Conservation (phyloP, 148 eudicot species). For the Suaeda aralocaspica region DNA sequence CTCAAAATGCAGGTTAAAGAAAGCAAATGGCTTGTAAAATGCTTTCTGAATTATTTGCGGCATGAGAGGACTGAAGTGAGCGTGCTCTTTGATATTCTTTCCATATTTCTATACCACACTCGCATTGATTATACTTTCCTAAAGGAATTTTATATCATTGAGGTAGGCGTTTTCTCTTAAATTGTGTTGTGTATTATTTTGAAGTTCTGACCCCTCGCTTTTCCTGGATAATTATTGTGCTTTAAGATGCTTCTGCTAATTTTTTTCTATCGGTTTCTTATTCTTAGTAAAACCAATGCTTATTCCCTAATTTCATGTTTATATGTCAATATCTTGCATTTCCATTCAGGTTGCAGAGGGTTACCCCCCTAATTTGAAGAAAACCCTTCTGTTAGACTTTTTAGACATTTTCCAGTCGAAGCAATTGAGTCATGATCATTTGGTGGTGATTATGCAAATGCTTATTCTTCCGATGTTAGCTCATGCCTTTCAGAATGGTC, state of each 20-base stretch:
- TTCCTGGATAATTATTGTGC: background rate
- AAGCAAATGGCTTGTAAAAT: conserved; percentile 99
- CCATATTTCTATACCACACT: conserved; percentile 76
- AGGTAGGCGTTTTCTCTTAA: conserved; percentile 44
- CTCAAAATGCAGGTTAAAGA: conserved; percentile 77
- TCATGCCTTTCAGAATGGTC: conserved; percentile 93
- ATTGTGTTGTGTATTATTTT: background rate
- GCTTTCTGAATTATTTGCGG: conserved; percentile 90
- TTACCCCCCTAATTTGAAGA: conserved; percentile 82
- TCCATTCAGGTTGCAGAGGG: conserved; percentile 85
- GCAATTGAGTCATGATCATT: conserved; percentile 78
- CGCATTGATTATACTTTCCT: conserved; percentile 93
- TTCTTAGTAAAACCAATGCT: background rate
- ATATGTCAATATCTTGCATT: background rate
- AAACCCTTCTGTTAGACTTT: conserved; percentile 83
- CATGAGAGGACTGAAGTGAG: conserved; percentile 92
- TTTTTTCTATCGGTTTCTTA: background rate
- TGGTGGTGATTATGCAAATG: conserved; percentile 95
- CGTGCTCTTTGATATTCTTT: conserved; percentile 84
- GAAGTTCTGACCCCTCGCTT: background rate
- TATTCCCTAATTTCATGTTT: conserved; percentile 2
- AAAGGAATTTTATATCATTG: conserved; percentile 92
- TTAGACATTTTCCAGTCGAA: conserved; percentile 80
- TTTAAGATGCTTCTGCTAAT: background rate
- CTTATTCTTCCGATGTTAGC: conserved; percentile 97